phyloP scores from a whole-genome alignment of 306 rosid species.

The Senna tora region DNA sequence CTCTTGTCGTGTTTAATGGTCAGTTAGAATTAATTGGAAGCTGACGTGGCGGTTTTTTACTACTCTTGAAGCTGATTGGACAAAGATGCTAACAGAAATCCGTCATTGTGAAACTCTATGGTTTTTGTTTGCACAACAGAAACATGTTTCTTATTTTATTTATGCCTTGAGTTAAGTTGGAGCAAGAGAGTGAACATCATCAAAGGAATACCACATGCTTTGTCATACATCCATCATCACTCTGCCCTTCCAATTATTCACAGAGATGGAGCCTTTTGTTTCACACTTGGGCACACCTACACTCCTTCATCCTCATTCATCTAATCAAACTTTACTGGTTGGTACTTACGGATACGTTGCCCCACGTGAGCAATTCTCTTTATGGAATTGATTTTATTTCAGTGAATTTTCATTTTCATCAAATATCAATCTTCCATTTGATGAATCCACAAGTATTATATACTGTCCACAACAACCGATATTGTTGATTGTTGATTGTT shows the following conservation, averaged over 20 bases:
- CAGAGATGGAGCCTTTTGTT: not conserved
- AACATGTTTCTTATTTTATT: not conserved
- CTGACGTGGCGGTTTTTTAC: too few species aligned
- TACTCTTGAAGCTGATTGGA: too few species aligned
- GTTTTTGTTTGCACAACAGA: not conserved
- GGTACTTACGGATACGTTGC: conserved; percentile 5
- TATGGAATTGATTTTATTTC: not conserved
- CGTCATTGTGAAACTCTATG: not conserved
- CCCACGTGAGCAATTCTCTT: not conserved
- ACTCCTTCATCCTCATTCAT: not conserved
- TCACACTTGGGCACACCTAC: not conserved
- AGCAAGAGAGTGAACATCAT: not conserved
- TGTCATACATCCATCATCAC: not conserved
- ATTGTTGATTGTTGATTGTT: too few species aligned
- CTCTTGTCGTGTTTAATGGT: too few species aligned
- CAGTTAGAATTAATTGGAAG: too few species aligned
- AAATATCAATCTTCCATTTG: too few species aligned
- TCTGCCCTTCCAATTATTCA: not conserved
- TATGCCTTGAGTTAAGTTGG: not conserved
- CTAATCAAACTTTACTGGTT: not conserved
- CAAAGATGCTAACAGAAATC: not conserved
- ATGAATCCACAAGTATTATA: too few species aligned
- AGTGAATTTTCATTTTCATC: too few species aligned
- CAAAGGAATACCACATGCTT: conserved; percentile 1
- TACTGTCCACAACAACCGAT: too few species aligned